Conservation (phyloP, 2,329 filamentous ascomycete genomes). For the Phaeoacremonium minimum region DNA sequence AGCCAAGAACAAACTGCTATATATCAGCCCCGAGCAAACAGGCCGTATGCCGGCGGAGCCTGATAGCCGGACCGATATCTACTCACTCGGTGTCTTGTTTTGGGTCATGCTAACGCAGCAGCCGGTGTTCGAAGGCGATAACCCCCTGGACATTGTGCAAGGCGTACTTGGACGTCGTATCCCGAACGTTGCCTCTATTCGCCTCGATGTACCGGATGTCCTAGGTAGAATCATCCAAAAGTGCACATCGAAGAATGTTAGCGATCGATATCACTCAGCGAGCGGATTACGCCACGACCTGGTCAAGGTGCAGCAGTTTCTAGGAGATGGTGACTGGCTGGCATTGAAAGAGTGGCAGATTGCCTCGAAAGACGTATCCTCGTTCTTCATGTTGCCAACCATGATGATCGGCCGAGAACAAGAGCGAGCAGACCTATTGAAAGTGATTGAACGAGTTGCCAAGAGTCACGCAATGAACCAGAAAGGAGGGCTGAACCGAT, state of each 20-base stretch:
- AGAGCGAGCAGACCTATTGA: slow-evolving; percentile 67
- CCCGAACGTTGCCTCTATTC: slow-evolving; percentile 68
- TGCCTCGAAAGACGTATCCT: slow-evolving; percentile 82
- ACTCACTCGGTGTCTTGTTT: slow-evolving; percentile 84
- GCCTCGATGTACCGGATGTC: slow-evolving; percentile 80
- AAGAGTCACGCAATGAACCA: slow-evolving; percentile 53
- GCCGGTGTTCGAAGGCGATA: slow-evolving; percentile 73
- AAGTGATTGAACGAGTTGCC: slow-evolving; percentile 72
- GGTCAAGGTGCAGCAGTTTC: slow-evolving; percentile 65
- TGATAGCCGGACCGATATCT: slow-evolving; percentile 88
- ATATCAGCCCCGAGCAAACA: slow-evolving; percentile 92
- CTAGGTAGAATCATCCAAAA: slow-evolving; percentile 82
- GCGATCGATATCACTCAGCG: slow-evolving; percentile 84
- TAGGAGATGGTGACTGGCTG: slow-evolving; percentile 69
- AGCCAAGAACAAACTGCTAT: slow-evolving; percentile 83
- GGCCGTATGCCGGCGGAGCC: slow-evolving; percentile 89
- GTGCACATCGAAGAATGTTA: slow-evolving; percentile 85
- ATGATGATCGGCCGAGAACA: slow-evolving; percentile 74
- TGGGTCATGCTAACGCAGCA: slow-evolving; percentile 80
- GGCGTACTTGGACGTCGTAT: slow-evolving; percentile 78
- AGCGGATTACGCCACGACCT: slow-evolving; percentile 83
- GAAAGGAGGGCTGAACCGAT: slow-evolving; percentile 35
- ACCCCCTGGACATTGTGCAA: slow-evolving; percentile 86
- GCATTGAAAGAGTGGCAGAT: slow-evolving; percentile 71
- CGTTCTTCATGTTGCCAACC: slow-evolving; percentile 82